Conservation (phyloP, 2,329 filamentous ascomycete species). For the Alternaria arbusti region DNA sequence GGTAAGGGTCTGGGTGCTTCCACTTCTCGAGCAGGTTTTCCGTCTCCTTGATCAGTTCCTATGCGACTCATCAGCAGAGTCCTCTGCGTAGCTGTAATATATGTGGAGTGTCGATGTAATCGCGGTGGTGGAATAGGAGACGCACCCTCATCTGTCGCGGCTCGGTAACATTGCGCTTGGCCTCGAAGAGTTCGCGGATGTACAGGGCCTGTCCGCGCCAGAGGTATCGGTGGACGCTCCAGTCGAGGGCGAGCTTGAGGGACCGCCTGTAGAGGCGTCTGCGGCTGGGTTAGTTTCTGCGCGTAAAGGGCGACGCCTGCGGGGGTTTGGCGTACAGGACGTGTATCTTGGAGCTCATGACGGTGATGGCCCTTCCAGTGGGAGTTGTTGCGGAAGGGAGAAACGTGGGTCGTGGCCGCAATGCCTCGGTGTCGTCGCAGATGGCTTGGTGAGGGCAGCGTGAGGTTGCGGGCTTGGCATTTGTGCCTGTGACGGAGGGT, state of each 20-base stretch:
- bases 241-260: conserved; percentile 91
- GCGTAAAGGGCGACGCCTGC: conserved; percentile 10
- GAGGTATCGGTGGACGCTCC: conserved; percentile 88
- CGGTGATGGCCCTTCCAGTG: conserved; percentile 22
- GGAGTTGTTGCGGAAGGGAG: conserved; percentile 18
- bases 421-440: conserved; percentile 34
- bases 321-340: conserved; percentile 41
- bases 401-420: conserved; percentile 30
- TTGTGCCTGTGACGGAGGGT: conserved; percentile 30
- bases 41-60: conserved; percentile 87
- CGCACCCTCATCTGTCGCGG: conserved; percentile 84
- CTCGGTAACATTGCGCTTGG: conserved; percentile 83
- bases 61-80: conserved; percentile 27
- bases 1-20: conserved; percentile 97
- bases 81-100: not conserved
- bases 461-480: conserved; percentile 37
- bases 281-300: conserved; percentile 38
- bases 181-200: conserved; percentile 93
- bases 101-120: not conserved
- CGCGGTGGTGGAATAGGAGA: not conserved
- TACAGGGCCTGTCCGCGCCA: conserved; percentile 98
- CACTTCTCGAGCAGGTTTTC: conserved; percentile 87
- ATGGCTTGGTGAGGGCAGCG: conserved; percentile 22
- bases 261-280: conserved; percentile 87
- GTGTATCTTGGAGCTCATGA: conserved; percentile 51